Conservation (phyloP, 2,329 filamentous ascomycete genomes). For the Apiospora rasikravindrae region DNA sequence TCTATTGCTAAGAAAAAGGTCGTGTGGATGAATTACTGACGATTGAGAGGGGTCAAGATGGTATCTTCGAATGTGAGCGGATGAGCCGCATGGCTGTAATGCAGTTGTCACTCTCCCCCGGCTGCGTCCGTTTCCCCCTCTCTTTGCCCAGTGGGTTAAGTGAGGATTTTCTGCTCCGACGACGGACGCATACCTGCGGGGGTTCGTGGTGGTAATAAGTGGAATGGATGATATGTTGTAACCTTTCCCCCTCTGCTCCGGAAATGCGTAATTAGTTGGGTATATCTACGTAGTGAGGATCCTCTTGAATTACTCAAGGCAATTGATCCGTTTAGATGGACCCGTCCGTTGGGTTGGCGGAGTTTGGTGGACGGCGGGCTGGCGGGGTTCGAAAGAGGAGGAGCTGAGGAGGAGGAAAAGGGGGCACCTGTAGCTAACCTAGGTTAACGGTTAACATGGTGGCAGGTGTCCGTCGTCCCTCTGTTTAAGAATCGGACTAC, state of each 20-base stretch:
- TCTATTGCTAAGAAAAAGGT: neutral
- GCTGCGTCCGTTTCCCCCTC: neutral
- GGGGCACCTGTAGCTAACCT: conserved; percentile 9
- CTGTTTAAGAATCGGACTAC: neutral
- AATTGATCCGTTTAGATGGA: neutral
- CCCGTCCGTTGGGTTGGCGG: neutral
- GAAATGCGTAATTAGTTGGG: neutral
- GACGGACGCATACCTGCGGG: neutral
- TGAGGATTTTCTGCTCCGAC: neutral
- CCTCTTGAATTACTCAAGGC: conserved; percentile 7
- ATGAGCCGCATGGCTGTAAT: neutral
- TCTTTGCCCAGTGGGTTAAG: neutral
- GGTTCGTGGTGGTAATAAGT: neutral
- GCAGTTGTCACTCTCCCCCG: neutral
- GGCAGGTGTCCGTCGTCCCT: neutral
- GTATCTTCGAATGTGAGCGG: neutral
- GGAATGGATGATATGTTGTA: neutral
- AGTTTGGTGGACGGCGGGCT: too few relatives aligned
- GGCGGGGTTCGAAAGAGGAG: neutral
- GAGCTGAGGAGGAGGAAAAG: neutral
- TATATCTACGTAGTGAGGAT: conserved; percentile 1
- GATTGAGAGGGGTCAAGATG: neutral
- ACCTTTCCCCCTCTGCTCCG: neutral
- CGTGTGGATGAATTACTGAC: neutral
- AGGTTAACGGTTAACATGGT: neutral